Evolutionary conservation across 805 yeast genomes (phyloP).

Genomic region (Kodamaea sagamina): DNA sequence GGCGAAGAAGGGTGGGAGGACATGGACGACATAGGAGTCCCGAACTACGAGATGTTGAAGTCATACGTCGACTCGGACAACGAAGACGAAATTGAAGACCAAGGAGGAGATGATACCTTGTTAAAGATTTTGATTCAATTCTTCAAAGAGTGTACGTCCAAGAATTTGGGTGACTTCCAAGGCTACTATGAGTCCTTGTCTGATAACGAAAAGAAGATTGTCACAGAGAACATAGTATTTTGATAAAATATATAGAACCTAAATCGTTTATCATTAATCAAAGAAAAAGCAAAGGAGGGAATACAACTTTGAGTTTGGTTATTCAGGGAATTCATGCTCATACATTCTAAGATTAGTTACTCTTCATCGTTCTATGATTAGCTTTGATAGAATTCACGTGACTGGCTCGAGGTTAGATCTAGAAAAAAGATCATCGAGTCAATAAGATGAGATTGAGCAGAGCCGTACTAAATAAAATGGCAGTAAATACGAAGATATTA

Average conservation of each 20-base stretch:
- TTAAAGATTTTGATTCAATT: conserved; percentile 48
- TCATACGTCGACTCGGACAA: conserved; percentile 54
- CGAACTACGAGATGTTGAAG: conserved; percentile 62
- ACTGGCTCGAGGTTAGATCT: neutral
- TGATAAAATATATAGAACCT: conserved; percentile 12
- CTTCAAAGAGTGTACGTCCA: conserved; percentile 56
- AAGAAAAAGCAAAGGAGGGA: too few relatives aligned
- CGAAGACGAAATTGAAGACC: conserved; percentile 36
- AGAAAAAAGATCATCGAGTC: neutral
- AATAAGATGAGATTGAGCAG: conserved; percentile 1
- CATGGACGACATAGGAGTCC: conserved; percentile 63
- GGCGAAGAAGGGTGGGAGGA: conserved; percentile 76
- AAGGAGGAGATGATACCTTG: conserved; percentile 34
- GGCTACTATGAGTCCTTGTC: conserved; percentile 48
- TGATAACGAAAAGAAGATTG: conserved; percentile 54
- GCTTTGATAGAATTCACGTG: too few relatives aligned
- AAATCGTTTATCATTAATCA: too few relatives aligned
- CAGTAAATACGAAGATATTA: conserved; percentile 40
- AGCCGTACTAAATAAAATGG: conserved; percentile 4
- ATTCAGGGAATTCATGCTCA: too few relatives aligned
- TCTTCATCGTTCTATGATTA: too few relatives aligned
- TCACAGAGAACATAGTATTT: conserved; percentile 52
- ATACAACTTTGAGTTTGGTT: too few relatives aligned
- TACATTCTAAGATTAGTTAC: too few relatives aligned
- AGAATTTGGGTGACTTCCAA: conserved; percentile 54